phyloP scores from a whole-genome alignment of 2,329 filamentous ascomycete species.

The Xylaria hypoxylon region DNA sequence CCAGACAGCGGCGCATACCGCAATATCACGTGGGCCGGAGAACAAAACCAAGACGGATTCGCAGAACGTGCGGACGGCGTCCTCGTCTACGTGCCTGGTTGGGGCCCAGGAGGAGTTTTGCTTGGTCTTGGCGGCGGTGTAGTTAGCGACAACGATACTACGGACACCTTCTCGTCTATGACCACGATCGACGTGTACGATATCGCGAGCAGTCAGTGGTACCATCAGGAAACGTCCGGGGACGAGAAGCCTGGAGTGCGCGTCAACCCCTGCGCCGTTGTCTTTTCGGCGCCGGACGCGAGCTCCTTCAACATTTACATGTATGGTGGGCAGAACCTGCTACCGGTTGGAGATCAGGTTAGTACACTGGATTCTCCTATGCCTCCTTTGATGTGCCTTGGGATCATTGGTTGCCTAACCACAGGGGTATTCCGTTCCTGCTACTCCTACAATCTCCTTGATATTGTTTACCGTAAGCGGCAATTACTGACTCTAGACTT shows the following conservation, averaged over 20 bases:
- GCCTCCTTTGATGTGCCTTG: background rate
- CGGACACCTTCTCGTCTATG: slow-evolving; percentile 71
- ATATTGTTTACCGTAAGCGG: background rate
- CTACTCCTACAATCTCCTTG: background rate
- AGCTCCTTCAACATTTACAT: slow-evolving; percentile 82
- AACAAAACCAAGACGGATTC: slow-evolving; percentile 74
- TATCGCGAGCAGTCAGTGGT: slow-evolving; percentile 77
- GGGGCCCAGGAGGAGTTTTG: slow-evolving; percentile 76
- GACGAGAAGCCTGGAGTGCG: slow-evolving; percentile 68
- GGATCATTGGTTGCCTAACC: too few species aligned
- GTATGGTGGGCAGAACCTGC: slow-evolving; percentile 80
- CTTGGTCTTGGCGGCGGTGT: slow-evolving; percentile 79
- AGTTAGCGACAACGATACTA: slow-evolving; percentile 52
- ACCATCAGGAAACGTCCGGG: slow-evolving; percentile 77
- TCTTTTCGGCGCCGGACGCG: slow-evolving; percentile 76
- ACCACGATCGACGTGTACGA: slow-evolving; percentile 77
- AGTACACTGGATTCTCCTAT: background rate
- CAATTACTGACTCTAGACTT: background rate
- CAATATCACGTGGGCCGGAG: slow-evolving; percentile 78
- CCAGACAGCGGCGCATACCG: slow-evolving; percentile 72
- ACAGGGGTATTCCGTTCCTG: background rate
- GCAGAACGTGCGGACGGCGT: slow-evolving; percentile 79
- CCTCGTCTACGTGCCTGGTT: slow-evolving; percentile 79
- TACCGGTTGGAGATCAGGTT: slow-evolving; percentile 65
- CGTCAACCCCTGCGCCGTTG: slow-evolving; percentile 78